A percentile compares a stretch with the other conserved stretches of the same genome.
phyloP scores from a whole-genome alignment of 2,329 filamentous ascomycete species.

The Penicillium sp. region DNA sequence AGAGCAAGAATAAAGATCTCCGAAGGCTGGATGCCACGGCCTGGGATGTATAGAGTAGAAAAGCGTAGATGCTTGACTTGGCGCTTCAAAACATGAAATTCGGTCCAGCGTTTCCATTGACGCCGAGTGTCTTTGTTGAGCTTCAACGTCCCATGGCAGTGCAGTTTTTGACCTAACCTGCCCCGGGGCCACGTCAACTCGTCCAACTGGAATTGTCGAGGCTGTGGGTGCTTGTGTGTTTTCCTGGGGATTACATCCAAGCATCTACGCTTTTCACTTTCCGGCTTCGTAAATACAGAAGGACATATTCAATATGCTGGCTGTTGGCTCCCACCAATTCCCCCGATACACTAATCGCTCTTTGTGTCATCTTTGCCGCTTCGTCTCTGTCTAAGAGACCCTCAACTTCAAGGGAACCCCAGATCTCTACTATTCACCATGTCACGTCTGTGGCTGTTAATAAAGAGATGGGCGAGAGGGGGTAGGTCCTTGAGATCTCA shows the following conservation, averaged over 20 bases:
- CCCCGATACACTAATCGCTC: no score
- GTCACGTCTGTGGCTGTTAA: background rate
- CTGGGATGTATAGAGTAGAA: background rate
- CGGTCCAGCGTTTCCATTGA: background rate
- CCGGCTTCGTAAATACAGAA: background rate
- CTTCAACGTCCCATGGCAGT: background rate
- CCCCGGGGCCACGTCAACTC: background rate
- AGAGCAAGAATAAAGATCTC: background rate
- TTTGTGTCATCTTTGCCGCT: background rate
- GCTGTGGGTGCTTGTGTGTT: background rate
- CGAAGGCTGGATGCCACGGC: background rate
- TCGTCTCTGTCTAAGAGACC: background rate
- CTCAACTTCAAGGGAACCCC: background rate
- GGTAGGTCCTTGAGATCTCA: background rate
- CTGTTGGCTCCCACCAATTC: no score
- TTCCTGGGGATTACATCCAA: no score
- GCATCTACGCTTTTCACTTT: background rate
- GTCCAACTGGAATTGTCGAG: background rate
- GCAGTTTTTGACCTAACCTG: background rate
- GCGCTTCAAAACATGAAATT: background rate
- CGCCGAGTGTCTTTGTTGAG: background rate
- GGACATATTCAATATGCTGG: background rate
- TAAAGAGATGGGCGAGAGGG: background rate
- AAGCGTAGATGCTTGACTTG: background rate
- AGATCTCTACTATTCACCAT: background rate